A percentile compares a stretch with the other conserved stretches of the same genome.
phyloP scores from a whole-genome alignment of 2,329 filamentous ascomycete species.

The Akanthomyces muscarius region DNA sequence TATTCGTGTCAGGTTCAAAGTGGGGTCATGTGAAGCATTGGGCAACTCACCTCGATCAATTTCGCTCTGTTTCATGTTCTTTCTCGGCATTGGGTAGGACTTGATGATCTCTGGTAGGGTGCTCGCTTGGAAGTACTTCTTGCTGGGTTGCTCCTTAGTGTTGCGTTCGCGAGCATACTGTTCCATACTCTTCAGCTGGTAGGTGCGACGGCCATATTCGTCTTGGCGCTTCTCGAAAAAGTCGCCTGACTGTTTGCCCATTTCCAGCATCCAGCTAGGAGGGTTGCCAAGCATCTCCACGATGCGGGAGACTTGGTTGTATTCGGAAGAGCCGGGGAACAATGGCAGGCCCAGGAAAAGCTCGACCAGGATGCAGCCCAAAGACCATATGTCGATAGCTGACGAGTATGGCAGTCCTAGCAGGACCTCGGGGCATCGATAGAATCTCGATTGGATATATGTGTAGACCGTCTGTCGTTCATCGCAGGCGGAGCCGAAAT shows the following conservation, averaged over 20 bases:
- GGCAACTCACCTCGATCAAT: constrained; percentile 76
- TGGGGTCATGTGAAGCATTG: neutral
- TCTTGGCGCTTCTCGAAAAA: constrained; percentile 93
- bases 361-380: constrained; percentile 97
- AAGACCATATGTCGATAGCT: constrained; percentile 99
- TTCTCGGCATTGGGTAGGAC: constrained; percentile 95
- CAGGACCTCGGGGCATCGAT: constrained; percentile 91
- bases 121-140: constrained; percentile 97
- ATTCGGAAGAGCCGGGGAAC: constrained; percentile 96
- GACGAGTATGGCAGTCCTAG: constrained; percentile 96
- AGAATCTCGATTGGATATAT: constrained; percentile 98
- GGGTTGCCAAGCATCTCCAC: constrained; percentile 97
- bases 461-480: constrained; percentile 98
- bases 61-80: constrained; percentile 98
- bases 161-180: constrained; percentile 94
- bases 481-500: constrained; percentile 97
- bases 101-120: constrained; percentile 96
- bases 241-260: constrained; percentile 94
- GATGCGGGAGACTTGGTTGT: constrained; percentile 95
- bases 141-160: constrained; percentile 97
- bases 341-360: constrained; percentile 90
- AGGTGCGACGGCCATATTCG: constrained; percentile 87
- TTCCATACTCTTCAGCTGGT: constrained; percentile 94
- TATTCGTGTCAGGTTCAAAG: constrained; percentile 37
- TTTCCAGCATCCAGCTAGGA: constrained; percentile 98